Conservation (phyloP, 257 asterid genomes). For the Ehretia macrophylla region DNA sequence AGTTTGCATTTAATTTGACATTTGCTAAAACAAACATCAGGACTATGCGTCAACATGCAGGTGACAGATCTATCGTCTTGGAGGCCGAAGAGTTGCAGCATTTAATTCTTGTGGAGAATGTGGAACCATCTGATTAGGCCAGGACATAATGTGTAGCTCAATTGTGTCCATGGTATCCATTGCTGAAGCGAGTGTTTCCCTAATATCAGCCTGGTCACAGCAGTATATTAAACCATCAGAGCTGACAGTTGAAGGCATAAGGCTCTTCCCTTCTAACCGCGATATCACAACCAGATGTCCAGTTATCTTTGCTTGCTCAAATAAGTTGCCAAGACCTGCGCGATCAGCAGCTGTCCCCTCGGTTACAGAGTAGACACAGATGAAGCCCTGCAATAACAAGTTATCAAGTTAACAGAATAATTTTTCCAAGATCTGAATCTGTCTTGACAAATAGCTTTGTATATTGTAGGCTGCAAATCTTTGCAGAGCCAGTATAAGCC, state of each 20-base stretch:
- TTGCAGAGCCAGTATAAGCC: no score
- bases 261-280: constrained; percentile 51
- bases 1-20: no score
- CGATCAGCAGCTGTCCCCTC: constrained; percentile 47
- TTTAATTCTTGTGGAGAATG: constrained; percentile 12
- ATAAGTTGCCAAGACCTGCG: constrained; percentile 38
- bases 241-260: constrained; percentile 46
- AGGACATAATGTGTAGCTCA: constrained; percentile 42
- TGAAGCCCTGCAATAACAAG: constrained; percentile 30
- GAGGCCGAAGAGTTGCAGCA: constrained; percentile 41
- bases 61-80: constrained; percentile 4
- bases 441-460: no score
- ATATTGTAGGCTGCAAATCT: no score
- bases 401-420: neutral
- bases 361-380: constrained; percentile 30
- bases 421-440: no score
- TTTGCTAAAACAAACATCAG: no score
- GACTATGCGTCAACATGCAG: no score
- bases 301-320: constrained; percentile 32
- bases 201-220: constrained; percentile 41
- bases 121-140: constrained; percentile 32
- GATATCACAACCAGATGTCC: constrained; percentile 39
- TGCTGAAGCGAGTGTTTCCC: constrained; percentile 28
- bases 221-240: constrained; percentile 43
- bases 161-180: constrained; percentile 35